phyloP scores from a whole-genome alignment of 768 basidiomycete species.

The Sistotremastrum suecicum region DNA sequence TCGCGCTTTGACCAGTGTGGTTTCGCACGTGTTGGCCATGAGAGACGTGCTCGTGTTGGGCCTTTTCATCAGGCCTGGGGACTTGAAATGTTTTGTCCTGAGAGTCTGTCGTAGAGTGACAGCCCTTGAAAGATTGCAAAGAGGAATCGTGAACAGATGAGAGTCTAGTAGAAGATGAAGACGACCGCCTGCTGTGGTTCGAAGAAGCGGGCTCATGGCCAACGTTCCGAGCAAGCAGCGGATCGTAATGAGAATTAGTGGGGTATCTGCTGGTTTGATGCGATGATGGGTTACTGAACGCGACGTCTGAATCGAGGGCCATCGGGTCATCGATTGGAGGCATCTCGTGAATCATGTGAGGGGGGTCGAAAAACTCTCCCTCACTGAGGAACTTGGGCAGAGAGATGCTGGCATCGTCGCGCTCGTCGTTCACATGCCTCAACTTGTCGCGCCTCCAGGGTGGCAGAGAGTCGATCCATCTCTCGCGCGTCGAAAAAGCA shows the following conservation, averaged over 20 bases:
- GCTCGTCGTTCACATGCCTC: slow-evolving; percentile 14
- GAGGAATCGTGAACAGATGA: background rate
- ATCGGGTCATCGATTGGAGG: background rate
- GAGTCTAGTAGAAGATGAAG: background rate
- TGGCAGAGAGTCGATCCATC: slow-evolving; percentile 61
- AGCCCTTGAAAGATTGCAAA: slow-evolving; percentile 5
- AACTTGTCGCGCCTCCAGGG: slow-evolving; percentile 59
- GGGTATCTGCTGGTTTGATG: background rate
- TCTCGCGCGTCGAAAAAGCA: slow-evolving; percentile 50
- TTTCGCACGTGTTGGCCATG: slow-evolving; percentile 6
- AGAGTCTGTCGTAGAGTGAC: slow-evolving; percentile 14
- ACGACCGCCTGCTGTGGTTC: background rate
- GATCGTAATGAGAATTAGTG: background rate
- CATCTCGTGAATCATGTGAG: background rate
- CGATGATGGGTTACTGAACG: background rate
- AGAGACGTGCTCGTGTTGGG: slow-evolving; percentile 6
- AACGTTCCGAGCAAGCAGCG: background rate
- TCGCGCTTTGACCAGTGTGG: slow-evolving; percentile 11
- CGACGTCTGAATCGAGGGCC: background rate
- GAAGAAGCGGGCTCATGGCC: background rate
- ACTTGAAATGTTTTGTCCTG: slow-evolving; percentile 9
- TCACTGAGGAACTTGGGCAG: background rate
- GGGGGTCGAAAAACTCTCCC: background rate
- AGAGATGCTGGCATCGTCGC: background rate
- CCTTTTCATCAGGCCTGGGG: slow-evolving; percentile 11